A percentile compares a stretch with the other conserved stretches of the same genome.
phyloP scores from a whole-genome alignment of 805 yeast genomes.

The Metschnikowia dekortorum region DNA sequence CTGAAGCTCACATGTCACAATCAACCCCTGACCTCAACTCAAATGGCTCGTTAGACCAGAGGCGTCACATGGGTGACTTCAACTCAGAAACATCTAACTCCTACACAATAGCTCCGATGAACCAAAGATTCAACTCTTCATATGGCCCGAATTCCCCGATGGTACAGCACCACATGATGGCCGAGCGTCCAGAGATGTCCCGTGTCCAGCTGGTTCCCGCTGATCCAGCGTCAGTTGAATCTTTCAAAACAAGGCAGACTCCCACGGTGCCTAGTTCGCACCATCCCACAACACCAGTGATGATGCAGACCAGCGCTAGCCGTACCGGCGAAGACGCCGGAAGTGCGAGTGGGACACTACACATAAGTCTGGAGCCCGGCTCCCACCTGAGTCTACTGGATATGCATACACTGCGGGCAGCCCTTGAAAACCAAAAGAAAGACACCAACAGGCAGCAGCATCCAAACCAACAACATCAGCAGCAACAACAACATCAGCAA shows the following conservation, averaged over 20 bases:
- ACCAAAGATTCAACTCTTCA: not conserved
- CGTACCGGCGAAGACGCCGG: not conserved
- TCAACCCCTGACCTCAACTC: not conserved
- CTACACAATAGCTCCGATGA: not conserved
- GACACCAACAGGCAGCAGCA: constrained; percentile 3
- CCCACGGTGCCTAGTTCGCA: constrained; percentile 6
- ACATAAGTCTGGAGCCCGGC: not conserved
- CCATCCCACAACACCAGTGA: constrained; percentile 10
- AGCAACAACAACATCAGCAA: constrained; percentile 1
- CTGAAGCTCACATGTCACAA: not conserved
- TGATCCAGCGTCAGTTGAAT: not conserved
- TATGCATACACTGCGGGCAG: not conserved
- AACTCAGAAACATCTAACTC: not conserved
- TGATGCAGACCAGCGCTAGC: not conserved
- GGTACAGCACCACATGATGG: not conserved
- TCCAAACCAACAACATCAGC: not conserved
- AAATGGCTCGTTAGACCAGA: not conserved
- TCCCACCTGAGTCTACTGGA: not conserved
- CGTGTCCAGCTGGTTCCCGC: constrained; percentile 4
- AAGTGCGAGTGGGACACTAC: not conserved
- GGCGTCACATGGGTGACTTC: not conserved
- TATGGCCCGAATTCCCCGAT: not conserved
- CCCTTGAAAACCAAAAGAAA: constrained; percentile 3
- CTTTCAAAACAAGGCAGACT: not conserved
- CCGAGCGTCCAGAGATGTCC: constrained; percentile 1